Percentiles rank a stretch among this genome's conserved stretches.
Conservation (phyloP, 768 basidiomycete species). For the Termitomyces sp. region DNA sequence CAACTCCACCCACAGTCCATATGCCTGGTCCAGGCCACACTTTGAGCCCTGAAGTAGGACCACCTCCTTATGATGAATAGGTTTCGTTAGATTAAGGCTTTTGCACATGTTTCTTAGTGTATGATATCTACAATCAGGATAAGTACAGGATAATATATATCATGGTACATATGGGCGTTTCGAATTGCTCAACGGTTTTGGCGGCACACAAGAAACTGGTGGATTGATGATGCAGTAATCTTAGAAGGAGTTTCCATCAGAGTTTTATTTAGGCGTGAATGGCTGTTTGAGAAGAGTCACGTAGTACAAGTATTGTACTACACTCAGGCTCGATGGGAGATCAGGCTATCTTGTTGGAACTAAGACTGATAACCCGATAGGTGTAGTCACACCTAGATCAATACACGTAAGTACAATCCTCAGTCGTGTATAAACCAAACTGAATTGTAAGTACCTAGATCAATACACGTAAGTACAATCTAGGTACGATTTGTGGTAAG, state of each 20-base stretch:
- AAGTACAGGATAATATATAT: not conserved
- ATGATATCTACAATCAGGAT: not conserved
- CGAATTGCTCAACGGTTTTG: not conserved
- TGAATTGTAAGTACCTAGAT: no score
- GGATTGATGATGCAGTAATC: not conserved
- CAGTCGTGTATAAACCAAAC: no score
- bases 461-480: no score
- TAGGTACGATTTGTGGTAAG: no score
- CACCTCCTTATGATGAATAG: slow-evolving; percentile 15
- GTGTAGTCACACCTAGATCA: no score
- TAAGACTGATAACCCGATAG: no score
- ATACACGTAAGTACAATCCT: no score
- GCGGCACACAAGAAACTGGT: not conserved
- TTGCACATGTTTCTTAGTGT: not conserved
- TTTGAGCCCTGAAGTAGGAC: slow-evolving; percentile 18
- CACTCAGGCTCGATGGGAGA: slow-evolving; percentile 25
- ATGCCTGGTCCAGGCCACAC: slow-evolving; percentile 36
- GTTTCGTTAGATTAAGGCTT: not conserved
- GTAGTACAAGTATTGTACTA: slow-evolving; percentile 19
- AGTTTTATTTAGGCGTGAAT: not conserved
- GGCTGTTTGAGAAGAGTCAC: not conserved
- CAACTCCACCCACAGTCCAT: slow-evolving; percentile 14
- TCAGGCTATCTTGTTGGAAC: no score
- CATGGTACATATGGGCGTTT: not conserved
- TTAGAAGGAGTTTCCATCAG: slow-evolving; percentile 21